Evolutionary conservation across 257 asterid genomes (phyloP).

Genomic region (Voacanga thouarsii): DNA sequence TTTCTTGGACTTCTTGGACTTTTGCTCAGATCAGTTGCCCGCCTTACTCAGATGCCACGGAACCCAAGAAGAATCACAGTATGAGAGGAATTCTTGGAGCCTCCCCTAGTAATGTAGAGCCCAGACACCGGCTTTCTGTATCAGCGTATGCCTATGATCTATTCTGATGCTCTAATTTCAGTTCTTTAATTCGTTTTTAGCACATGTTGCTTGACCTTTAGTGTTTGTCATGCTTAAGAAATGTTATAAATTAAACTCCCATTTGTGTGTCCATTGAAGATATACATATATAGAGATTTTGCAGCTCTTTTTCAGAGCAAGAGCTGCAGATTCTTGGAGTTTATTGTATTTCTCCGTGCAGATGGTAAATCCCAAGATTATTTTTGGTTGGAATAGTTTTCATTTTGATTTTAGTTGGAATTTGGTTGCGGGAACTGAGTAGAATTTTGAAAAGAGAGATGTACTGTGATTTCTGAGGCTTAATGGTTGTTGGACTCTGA

Average conservation of each 20-base stretch:
- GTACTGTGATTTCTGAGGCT: background rate
- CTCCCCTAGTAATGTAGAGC: slow-evolving; percentile 54
- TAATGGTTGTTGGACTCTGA: background rate
- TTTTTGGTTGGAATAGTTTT: background rate
- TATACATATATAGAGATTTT: background rate
- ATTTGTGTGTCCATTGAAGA: background rate
- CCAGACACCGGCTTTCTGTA: slow-evolving; percentile 52
- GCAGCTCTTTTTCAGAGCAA: background rate
- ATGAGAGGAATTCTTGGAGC: slow-evolving; percentile 51
- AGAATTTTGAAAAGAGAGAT: background rate
- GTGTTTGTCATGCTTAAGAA: background rate
- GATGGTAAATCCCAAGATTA: no score
- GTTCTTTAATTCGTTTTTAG: background rate
- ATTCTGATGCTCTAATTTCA: background rate
- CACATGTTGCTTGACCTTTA: background rate
- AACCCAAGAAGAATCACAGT: slow-evolving; percentile 4
- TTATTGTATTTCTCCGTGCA: background rate
- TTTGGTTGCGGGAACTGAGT: background rate
- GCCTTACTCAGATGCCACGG: slow-evolving; percentile 12
- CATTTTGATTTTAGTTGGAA: background rate
- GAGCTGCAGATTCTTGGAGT: background rate
- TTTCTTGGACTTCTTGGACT: background rate
- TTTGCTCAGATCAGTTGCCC: slow-evolving; percentile 24
- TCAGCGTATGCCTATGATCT: slow-evolving; percentile 33
- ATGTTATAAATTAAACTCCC: background rate